These are phyloP conservation scores for Pyrenula massariospora DNA, from an alignment of 495 filamentous ascomycete species.

Conservation along the genomic window DNA sequence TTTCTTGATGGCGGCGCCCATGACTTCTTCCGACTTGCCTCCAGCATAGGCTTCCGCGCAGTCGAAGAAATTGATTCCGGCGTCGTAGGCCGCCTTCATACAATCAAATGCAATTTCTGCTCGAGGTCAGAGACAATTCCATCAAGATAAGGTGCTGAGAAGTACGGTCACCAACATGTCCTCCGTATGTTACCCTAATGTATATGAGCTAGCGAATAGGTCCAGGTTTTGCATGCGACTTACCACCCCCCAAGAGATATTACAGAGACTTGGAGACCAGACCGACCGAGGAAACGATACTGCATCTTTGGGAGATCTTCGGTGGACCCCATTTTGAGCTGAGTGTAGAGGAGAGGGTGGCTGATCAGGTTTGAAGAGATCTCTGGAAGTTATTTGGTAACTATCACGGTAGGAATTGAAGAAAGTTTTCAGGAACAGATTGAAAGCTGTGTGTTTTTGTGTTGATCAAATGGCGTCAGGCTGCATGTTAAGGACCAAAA, in stretches of 20 bases:
- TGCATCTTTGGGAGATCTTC: slow-evolving; percentile 50
- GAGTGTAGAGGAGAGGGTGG: neutral
- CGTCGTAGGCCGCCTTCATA: slow-evolving; percentile 66
- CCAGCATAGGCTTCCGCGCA: slow-evolving; percentile 51
- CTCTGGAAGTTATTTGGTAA: no score
- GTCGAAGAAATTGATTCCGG: slow-evolving; percentile 55
- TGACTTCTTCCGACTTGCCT: slow-evolving; percentile 61
- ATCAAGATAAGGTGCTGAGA: neutral
- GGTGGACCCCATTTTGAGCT: slow-evolving; percentile 1
- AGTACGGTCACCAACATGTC: slow-evolving; percentile 57
- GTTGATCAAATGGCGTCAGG: no score
- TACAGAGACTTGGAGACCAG: slow-evolving; percentile 63
- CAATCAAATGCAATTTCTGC: slow-evolving; percentile 52
- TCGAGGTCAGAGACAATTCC: neutral
- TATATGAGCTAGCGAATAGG: neutral
- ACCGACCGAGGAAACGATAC: slow-evolving; percentile 63
- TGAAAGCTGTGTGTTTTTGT: no score
- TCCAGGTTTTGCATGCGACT: neutral
- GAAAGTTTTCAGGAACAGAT: no score
- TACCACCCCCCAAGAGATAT: slow-evolving; percentile 61
- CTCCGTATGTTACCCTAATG: slow-evolving; percentile 55
- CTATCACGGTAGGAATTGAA: no score
- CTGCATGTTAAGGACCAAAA: no score
- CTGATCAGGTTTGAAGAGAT: no score
- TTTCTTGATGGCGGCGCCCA: slow-evolving; percentile 57